Percentiles rank a stretch among this genome's conserved stretches.
These are phyloP conservation scores for Colletotrichum sp. DNA, from an alignment of 2,329 filamentous ascomycete species.

Conservation along the genomic window DNA sequence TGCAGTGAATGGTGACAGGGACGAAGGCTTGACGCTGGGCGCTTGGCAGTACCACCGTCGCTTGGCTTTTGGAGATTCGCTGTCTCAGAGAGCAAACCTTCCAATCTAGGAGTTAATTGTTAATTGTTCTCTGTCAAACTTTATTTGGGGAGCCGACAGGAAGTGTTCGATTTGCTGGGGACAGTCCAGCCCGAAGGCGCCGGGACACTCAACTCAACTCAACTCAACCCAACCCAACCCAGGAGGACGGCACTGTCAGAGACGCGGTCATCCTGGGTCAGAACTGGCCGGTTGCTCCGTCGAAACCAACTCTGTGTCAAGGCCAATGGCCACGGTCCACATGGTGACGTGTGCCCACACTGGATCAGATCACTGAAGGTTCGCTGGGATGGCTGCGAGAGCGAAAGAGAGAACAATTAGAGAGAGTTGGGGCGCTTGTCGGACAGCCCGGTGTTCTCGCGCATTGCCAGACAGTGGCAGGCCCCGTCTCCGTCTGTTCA, in stretches of 20 bases:
- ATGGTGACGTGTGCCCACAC: background rate
- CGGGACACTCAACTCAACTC: background rate
- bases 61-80: background rate
- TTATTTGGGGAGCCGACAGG: background rate
- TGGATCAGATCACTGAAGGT: constrained; percentile 7
- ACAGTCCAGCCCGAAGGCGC: background rate
- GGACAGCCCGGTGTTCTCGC: background rate
- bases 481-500: background rate
- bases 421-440: background rate
- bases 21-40: background rate
- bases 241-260: background rate
- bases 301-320: constrained; percentile 20
- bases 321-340: constrained; percentile 1
- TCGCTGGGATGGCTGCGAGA: constrained; percentile 5
- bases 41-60: background rate
- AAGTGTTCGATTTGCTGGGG: background rate
- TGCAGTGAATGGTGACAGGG: background rate
- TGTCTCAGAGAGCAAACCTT: constrained; percentile 14
- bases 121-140: background rate
- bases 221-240: background rate
- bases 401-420: background rate
- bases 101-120: background rate
- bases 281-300: background rate
- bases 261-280: background rate
- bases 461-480: background rate